These are phyloP conservation scores for Dipodascus geniculatus DNA, from an alignment of 805 yeast species.

Conservation along the genomic window DNA sequence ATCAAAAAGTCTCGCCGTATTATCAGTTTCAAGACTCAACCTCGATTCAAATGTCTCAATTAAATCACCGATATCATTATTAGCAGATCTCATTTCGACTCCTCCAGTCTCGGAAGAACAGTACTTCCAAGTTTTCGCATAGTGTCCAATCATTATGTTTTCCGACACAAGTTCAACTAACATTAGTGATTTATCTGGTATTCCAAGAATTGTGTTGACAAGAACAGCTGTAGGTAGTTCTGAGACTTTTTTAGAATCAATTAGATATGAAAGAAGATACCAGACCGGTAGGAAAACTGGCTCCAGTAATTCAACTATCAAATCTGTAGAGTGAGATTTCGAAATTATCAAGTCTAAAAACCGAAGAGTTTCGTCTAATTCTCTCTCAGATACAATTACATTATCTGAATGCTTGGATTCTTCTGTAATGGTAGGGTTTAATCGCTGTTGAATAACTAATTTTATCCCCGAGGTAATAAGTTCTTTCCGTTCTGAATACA, in stretches of 20 bases:
- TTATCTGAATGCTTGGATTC: background rate
- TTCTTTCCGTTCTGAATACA: conserved; percentile 18
- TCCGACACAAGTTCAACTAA: conserved; percentile 28
- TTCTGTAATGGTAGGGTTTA: conserved; percentile 1
- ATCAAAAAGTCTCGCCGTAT: conserved; percentile 22
- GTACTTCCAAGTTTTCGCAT: conserved; percentile 18
- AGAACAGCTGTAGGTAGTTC: conserved; percentile 5
- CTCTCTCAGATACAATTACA: conserved; percentile 26
- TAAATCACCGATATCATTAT: background rate
- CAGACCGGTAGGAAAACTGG: conserved; percentile 9
- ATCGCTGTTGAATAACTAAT: conserved; percentile 7
- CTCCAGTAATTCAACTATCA: background rate
- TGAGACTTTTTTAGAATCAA: conserved; percentile 9
- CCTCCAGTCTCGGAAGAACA: conserved; percentile 19
- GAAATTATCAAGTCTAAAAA: background rate
- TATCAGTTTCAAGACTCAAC: conserved; percentile 3
- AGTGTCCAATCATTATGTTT: conserved; percentile 20
- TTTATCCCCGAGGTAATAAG: conserved; percentile 37
- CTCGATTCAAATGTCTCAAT: background rate
- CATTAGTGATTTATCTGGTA: conserved; percentile 16
- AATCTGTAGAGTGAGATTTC: conserved; percentile 5
- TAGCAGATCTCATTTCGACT: conserved; percentile 16
- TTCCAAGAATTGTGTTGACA: conserved; percentile 12
- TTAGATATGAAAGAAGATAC: conserved; percentile 9
- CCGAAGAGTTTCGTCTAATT: conserved; percentile 50